These are phyloP conservation scores for Racocetra persica DNA, from an alignment of 371 early-diverging fungal species.

Conservation along the genomic window DNA sequence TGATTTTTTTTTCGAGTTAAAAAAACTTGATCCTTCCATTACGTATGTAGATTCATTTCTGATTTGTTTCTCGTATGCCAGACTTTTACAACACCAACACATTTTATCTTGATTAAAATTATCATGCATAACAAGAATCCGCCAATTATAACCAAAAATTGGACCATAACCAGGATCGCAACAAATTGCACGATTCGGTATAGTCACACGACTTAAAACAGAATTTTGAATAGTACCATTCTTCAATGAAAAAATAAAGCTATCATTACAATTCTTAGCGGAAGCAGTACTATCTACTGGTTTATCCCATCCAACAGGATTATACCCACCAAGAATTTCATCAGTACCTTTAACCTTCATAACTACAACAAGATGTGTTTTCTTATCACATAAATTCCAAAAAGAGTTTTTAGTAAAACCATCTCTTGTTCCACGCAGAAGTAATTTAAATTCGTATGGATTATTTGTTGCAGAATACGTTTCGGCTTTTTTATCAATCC, in stretches of 20 bases:
- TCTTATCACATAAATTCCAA: not conserved
- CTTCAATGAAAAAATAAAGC: slow-evolving; percentile 18
- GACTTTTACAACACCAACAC: no score
- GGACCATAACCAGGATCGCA: no score
- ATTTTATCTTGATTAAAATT: no score
- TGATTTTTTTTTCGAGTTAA: no score
- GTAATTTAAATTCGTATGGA: not conserved
- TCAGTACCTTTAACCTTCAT: slow-evolving; percentile 11
- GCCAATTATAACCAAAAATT: no score
- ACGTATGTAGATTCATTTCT: no score
- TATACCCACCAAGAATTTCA: slow-evolving; percentile 18
- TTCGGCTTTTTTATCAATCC: not conserved
- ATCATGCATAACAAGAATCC: no score
- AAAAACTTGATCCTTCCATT: no score
- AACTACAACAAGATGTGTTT: not conserved
- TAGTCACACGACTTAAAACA: not conserved
- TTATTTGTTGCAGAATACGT: not conserved
- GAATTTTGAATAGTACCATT: not conserved
- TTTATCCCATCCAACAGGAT: slow-evolving; percentile 13
- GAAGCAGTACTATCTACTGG: no score
- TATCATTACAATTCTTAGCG: not conserved
- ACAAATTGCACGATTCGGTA: no score
- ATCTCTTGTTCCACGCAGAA: slow-evolving; percentile 4
- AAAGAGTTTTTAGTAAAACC: not conserved
- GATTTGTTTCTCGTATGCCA: no score